Evolutionary conservation across 495 filamentous ascomycete genomes (phyloP).

Genomic region (Hypoxylon subgilvum): DNA sequence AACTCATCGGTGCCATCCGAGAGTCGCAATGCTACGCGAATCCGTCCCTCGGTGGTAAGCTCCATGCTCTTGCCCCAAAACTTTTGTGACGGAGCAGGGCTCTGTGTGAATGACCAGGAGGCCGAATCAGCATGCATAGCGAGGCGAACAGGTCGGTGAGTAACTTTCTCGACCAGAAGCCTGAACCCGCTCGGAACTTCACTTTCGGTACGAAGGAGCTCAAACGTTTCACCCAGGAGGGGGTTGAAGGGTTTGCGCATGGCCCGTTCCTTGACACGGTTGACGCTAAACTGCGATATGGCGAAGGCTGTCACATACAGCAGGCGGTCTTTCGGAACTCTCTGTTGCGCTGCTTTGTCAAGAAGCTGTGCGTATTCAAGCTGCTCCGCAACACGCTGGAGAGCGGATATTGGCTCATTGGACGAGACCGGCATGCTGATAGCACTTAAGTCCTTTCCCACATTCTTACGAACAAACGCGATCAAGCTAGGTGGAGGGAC

Average conservation of each 20-base stretch:
- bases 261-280: constrained; percentile 83
- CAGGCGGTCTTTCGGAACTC: constrained; percentile 69
- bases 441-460: constrained; percentile 93
- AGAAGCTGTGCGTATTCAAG: constrained; percentile 87
- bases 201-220: constrained; percentile 84
- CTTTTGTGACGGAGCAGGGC: constrained; percentile 87
- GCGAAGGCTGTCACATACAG: constrained; percentile 90
- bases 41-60: constrained; percentile 86
- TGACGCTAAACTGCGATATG: constrained; percentile 77
- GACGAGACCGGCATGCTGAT: constrained; percentile 97
- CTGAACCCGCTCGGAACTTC: constrained; percentile 75
- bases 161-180: constrained; percentile 90
- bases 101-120: constrained; percentile 83
- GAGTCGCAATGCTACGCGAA: constrained; percentile 68
- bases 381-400: constrained; percentile 87
- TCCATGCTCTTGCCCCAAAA: constrained; percentile 99
- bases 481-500: constrained; percentile 87
- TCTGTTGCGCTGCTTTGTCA: constrained; percentile 69
- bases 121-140: constrained; percentile 89
- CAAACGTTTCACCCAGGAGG: constrained; percentile 94
- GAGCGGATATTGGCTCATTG: constrained; percentile 87
- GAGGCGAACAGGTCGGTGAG: constrained; percentile 86
- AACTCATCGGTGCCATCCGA: constrained; percentile 72
- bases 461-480: constrained; percentile 93
- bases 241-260: constrained; percentile 98